phyloP scores from a whole-genome alignment of 2,329 filamentous ascomycete species.

The Paraphaeosphaeria minitans region DNA sequence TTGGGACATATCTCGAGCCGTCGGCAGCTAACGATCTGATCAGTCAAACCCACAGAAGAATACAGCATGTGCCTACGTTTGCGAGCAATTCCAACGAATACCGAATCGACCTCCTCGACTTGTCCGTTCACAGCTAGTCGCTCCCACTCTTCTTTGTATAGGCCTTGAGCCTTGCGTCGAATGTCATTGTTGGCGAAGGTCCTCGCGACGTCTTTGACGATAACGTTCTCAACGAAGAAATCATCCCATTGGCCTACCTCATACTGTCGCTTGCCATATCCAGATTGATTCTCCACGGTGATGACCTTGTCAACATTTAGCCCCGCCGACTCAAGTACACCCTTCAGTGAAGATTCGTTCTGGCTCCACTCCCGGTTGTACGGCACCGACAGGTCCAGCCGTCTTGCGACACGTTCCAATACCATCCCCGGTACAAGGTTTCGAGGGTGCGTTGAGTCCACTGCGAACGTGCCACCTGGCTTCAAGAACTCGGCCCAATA shows the following conservation, averaged over 20 bases:
- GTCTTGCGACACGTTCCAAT: constrained; percentile 44
- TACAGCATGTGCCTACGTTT: constrained; percentile 31
- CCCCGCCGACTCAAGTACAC: constrained; percentile 43
- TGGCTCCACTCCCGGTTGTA: constrained; percentile 47
- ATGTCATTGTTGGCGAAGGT: constrained; percentile 40
- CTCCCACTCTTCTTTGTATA: constrained; percentile 47
- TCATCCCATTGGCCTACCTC: constrained; percentile 40
- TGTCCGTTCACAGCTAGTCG: constrained; percentile 45
- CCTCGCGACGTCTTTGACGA: constrained; percentile 29
- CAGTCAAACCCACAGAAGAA: constrained; percentile 7
- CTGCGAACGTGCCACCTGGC: constrained; percentile 47
- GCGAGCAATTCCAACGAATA: constrained; percentile 45
- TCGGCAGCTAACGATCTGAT: constrained; percentile 27
- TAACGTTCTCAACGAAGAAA: constrained; percentile 44
- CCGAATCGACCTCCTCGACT: constrained; percentile 46
- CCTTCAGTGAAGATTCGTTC: constrained; percentile 36
- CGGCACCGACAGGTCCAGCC: constrained; percentile 39
- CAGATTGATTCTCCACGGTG: constrained; percentile 40
- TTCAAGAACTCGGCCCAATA: constrained; percentile 49
- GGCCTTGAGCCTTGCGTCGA: constrained; percentile 36
- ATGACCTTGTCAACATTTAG: constrained; percentile 39
- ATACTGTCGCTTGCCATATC: constrained; percentile 36
- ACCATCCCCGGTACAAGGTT: constrained; percentile 46
- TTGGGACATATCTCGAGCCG: constrained; percentile 27
- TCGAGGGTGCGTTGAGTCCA: constrained; percentile 48